Evolutionary conservation across 1,139 yeast species (phyloP).

Genomic region (Pichia sp.): DNA sequence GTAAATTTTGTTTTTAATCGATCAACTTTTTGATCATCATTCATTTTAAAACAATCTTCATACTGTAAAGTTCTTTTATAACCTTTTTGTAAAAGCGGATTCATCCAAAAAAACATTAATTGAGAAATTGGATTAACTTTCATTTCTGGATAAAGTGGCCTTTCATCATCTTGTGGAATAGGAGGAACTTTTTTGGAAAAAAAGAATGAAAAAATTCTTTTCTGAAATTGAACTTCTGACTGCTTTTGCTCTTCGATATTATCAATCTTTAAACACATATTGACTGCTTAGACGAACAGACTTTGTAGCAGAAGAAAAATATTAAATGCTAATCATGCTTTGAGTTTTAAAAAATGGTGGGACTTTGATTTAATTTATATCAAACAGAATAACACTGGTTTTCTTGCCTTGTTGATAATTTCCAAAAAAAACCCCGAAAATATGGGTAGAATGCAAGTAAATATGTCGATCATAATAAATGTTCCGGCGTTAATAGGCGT

Average conservation of each 20-base stretch:
- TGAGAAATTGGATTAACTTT: constrained; percentile 31
- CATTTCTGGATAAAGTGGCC: constrained; percentile 34
- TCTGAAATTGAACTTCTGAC: constrained; percentile 22
- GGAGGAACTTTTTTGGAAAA: constrained; percentile 42
- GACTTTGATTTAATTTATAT: background rate
- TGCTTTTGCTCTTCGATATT: background rate
- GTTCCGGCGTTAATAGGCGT: background rate
- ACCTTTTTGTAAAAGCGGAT: constrained; percentile 42
- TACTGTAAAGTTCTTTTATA: constrained; percentile 45
- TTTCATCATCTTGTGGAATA: constrained; percentile 44
- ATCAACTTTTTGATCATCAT: constrained; percentile 37
- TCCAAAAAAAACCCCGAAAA: background rate
- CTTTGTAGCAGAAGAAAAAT: background rate
- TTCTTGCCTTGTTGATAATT: too few species aligned
- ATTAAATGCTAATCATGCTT: background rate
- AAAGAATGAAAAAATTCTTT: constrained; percentile 34
- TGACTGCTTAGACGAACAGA: background rate
- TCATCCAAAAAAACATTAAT: constrained; percentile 44
- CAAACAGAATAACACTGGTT: too few species aligned
- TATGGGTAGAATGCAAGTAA: too few species aligned
- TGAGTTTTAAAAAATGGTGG: background rate
- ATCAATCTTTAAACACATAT: background rate
- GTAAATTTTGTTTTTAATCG: constrained; percentile 32
- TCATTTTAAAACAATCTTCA: constrained; percentile 38
- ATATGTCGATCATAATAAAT: too few species aligned